Conservation (phyloP, 257 asterid genomes). For the Penstemon barbatus region DNA sequence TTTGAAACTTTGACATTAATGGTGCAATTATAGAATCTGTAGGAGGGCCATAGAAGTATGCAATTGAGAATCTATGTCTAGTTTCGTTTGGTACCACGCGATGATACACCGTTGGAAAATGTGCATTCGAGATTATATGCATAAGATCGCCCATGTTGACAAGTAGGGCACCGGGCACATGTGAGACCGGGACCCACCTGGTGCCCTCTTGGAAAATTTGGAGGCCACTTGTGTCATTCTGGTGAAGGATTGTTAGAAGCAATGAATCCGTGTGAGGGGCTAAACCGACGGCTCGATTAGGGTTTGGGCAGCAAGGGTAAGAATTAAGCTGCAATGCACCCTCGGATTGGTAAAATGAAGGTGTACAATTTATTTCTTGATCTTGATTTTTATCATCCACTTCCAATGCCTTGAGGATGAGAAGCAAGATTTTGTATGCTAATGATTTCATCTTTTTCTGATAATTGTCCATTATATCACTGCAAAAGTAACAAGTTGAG, state of each 20-base stretch:
- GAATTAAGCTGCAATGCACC: constrained; percentile 79
- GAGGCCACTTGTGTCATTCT: constrained; percentile 61
- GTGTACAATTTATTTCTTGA: constrained; percentile 22
- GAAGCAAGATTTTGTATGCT: constrained; percentile 44
- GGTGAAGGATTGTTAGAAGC: constrained; percentile 77
- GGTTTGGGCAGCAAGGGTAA: constrained; percentile 81
- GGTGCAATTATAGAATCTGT: constrained; percentile 50
- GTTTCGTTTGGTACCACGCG: constrained; percentile 60
- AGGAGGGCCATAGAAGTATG: constrained; percentile 61
- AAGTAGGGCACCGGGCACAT: constrained; percentile 48
- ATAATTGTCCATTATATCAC: constrained; percentile 68
- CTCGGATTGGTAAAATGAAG: constrained; percentile 30
- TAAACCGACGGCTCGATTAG: constrained; percentile 64
- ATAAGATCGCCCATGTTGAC: constrained; percentile 75
- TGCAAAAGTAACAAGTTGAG: constrained; percentile 11
- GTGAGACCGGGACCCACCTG: constrained; percentile 57
- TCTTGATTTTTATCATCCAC: constrained; percentile 40
- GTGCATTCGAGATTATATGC: constrained; percentile 64
- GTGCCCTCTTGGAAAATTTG: constrained; percentile 49
- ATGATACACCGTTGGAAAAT: constrained; percentile 45
- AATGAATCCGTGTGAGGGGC: constrained; percentile 83
- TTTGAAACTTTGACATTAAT: constrained; percentile 20
- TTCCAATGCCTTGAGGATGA: constrained; percentile 49
- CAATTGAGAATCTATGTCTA: constrained; percentile 52
- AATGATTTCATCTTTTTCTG: constrained; percentile 62